Base-by-base conservation (phyloP, 2,329 filamentous ascomycete species). In the Ascomycota sp. region DNA sequence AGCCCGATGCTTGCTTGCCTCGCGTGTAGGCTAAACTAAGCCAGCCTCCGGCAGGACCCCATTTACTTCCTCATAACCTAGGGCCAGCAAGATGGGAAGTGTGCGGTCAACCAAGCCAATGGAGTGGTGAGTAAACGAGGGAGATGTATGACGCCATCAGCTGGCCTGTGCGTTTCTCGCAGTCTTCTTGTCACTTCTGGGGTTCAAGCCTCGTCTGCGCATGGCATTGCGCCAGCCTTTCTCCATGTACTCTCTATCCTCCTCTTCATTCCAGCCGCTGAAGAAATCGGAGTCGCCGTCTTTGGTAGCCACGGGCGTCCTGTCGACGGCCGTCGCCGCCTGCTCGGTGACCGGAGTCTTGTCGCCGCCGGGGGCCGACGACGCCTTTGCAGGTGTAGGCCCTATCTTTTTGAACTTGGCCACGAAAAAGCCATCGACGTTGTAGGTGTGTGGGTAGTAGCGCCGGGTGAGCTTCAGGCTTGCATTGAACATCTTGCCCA, bases 401-500 rank as follows among this genome's bases (percentile, higher is more conserved):
- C 72, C 86, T 11, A 70, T 70, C 65, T 98, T 98, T 56, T 92
- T 85, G 57, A 98, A 78, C 55, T 98, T 98, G 45, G 83, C 81
- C 36, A 98, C 89, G 50, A 83, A 98, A 72, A 98, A 98, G 38
- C 89, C 89, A 51, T 95, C 89, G 22, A 98, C 83, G 56, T 94
- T 93, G 60, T 89, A 82, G 13, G 77, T 69, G 50, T 93, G 82
- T 1, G 83, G 82, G 55, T 91, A 93, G 60, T 82, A 93, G 33
- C 85, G 65, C 38, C 81, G 64, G 11, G 83, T 85, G 48, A 85
- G 61, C 46, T 76, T 79, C 60, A 98, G 70, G 40, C 70, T 78
- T 5, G 77, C 66, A 48, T 92, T 78, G 56, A 98, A 98, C 35
- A 69, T 72, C 64, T 95, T 95, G 55, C 83, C 79, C 61, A 78